Base-by-base conservation (phyloP, 2,329 filamentous ascomycete genomes). In the Fusarium sp. region DNA sequence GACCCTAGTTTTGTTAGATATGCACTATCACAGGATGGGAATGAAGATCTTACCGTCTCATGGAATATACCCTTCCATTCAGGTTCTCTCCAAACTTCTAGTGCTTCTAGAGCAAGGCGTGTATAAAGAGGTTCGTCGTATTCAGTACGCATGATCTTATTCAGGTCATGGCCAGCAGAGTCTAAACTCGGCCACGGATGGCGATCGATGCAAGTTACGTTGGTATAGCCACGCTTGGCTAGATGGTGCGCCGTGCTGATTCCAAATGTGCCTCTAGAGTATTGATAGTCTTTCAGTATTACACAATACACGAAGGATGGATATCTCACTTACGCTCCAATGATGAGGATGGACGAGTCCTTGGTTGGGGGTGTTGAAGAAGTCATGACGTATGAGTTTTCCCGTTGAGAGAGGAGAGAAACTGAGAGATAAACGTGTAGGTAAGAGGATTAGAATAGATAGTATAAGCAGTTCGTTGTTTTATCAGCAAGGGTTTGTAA, bases 121-220 rank as follows among this genome's bases (percentile, higher is more conserved):
- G 56, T 58, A 3, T 60, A 60, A 1, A 60, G 8, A 1, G 56
- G 53, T 20, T 60, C 56, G 7, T 60, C 44, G 4, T 62, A 62
- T 8, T 60, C 58, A 7, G 59, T 62, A 10, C 59, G 48, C 36
- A 62, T 60, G 6, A 62, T 52, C n/a, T 69, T 69, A 28, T 69
- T 69, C 12, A 69, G 32, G 39, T 69, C 67, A n/a, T 67, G 38
- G 2, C 67, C 66, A 4, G 67, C 67, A 19, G 66, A 69, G 36
- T 69, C 67, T 9, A 61, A 21, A 17, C 67, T 70, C 0, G 67
- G 67, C 58, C 58, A 69, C 42, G 66, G 62, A n/a, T 67, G 56
- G 1, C 60, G 59, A n/a, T 70, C 63, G 3, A 69, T 55, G 7
- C 67, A 70, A 7, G 53, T 62, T 14, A 70, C 26, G 17, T 67